A percentile compares a stretch with the other conserved stretches of the same genome.
Evolutionary conservation across 148 eudicot species (phyloP).

Genomic region (Vaccinium vitisidaea): DNA sequence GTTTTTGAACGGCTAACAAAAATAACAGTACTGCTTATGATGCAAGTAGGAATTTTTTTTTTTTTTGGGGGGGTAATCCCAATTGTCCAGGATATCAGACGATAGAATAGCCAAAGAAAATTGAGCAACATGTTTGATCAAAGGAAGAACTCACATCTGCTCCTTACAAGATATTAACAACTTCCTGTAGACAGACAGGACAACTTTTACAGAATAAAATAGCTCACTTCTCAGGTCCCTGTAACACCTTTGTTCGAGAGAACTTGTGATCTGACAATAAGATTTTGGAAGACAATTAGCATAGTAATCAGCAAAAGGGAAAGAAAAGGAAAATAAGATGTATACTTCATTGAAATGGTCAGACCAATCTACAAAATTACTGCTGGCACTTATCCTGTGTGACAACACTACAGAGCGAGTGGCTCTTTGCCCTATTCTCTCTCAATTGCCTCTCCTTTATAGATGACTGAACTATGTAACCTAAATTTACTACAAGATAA

Average conservation of each 20-base stretch:
- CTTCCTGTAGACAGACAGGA: constrained; percentile 72
- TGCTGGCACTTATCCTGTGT: no score
- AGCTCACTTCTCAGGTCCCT: constrained; percentile 64
- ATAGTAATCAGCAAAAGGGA: background rate
- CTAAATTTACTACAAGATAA: background rate
- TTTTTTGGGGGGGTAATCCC: background rate
- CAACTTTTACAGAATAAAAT: constrained; percentile 53
- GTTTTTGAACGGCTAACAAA: background rate
- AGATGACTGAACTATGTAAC: no score
- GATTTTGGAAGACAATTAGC: background rate
- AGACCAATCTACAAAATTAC: background rate
- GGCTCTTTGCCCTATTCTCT: no score
- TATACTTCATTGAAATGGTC: background rate
- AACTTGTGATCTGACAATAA: constrained; percentile 59
- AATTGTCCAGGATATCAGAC: background rate
- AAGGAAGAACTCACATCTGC: constrained; percentile 68
- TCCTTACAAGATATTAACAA: constrained; percentile 67
- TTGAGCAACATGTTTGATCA: background rate
- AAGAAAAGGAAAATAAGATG: background rate
- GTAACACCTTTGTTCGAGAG: constrained; percentile 79
- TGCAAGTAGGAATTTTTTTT: background rate
- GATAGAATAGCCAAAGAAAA: background rate
- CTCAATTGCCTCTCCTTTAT: no score
- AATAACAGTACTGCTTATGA: background rate
- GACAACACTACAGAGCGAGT: no score